Base-by-base conservation (phyloP, 2,329 filamentous ascomycete genomes). In the Akanthomyces muscarius region DNA sequence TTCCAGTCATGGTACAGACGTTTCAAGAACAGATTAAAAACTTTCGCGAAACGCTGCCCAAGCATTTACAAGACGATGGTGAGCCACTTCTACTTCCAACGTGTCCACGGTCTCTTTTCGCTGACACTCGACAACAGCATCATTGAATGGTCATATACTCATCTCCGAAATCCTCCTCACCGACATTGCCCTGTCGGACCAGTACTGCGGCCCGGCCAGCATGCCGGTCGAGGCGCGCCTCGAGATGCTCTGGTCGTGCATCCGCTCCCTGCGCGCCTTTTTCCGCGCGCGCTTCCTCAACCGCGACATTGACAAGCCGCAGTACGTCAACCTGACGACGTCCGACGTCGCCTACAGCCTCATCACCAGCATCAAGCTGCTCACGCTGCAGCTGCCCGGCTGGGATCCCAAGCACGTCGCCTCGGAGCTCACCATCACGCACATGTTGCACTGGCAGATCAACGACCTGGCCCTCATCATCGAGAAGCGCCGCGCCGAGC, bases 341-440 rank as follows among this genome's bases (percentile, higher is more conserved):
- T 81, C 79, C 25, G 81, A 83, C 68, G 75, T 80, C 52, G 74
- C 80, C 56, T 83, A 78, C 66, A 73, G 76, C 36, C 75, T 82
- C 66, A 74, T 83, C 65, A 77, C 75, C 0, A 75, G 73, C 45
- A 74, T 83, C 21, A 80, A 79, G 68, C 74, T 84, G n/a, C 73
- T 80, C 63, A 78, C 76, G 13, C 70, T 82, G 14, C 73, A 75
- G 45, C 65, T 77, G 0, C 78, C 80, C 0, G 80, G 80, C 0
- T 83, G 81, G 81, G 76, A 82, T 56, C 69, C 76, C 4, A 67
- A 67, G 2, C 67, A 57, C 71, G 71, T 66, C 28, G 63, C 61
- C 25, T 25, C 47, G 25, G 65, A 68, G 63, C 56, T 66, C 23
- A 56, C 33, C 14, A 59, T 66, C 23, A 64, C 66, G 28, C 61